Base-by-base conservation (phyloP, 208 protist genomes). In the Balamuthia mandrillaris region DNA sequence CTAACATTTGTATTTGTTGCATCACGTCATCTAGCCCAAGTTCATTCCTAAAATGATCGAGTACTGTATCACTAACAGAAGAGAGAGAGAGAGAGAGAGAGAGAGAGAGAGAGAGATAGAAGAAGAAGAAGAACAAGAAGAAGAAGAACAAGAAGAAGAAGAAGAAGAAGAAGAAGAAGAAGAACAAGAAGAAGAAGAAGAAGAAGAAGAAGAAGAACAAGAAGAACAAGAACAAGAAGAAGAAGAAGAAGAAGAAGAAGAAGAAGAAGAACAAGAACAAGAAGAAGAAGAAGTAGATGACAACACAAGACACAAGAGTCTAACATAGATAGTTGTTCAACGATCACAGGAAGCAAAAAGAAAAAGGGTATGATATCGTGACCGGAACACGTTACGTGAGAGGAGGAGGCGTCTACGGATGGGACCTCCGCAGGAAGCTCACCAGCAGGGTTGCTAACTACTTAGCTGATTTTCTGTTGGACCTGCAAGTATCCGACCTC, bases 11-110 rank as follows among this genome's bases (percentile, higher is more conserved):
- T 86, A 56, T 72, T 10, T 75, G 37, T 51, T 3, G 7, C 66
- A 21, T n/a, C n/a, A n/a, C n/a, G n/a, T n/a, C n/a, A n/a, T 77
- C 18, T 39, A 89, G 35, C 89, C 92, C 60, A 94, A 94, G 84
- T 91, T 90, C 86, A 94, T 94, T 61, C 90, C 92, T 33, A 45
- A 94, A 70, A 91, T 95, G 39, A 94, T 95, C 56, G 18, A 58
- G 70, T 86, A 61, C 21, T 70, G 60, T 29, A 10, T 39, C 3
- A 24, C 21, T 85, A 47, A 14, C n/a, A 24, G 42, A 5, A n/a
- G 9, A n/a, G n/a, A n/a, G n/a, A n/a, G n/a, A n/a, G n/a, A n/a
- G 9, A 14, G n/a, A n/a, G n/a, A n/a, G n/a, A n/a, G n/a, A n/a
- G n/a, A n/a, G n/a, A n/a, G n/a, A n/a, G n/a, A n/a, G n/a, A n/a